Percentiles rank a stretch among this genome's conserved stretches.
phyloP scores from a whole-genome alignment of 192 early-diverging fungal genomes.

The Mortierella alpina region DNA sequence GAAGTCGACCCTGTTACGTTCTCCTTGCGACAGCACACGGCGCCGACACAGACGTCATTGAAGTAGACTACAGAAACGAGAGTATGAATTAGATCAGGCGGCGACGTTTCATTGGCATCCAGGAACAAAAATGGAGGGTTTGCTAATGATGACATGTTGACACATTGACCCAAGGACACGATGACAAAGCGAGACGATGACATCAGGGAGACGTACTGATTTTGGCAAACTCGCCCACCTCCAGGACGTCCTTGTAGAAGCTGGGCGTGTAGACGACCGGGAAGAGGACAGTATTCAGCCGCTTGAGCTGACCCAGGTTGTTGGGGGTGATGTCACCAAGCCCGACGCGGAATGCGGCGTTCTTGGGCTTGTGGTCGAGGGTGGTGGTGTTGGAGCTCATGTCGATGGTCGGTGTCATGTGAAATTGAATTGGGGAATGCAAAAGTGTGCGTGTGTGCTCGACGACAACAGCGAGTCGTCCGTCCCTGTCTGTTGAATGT shows the following conservation, averaged over 20 bases:
- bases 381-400: constrained; percentile 32
- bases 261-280: constrained; percentile 85
- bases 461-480: no score
- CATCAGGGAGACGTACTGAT: constrained; percentile 58
- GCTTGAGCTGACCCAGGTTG: constrained; percentile 76
- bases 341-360: constrained; percentile 48
- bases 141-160: no score
- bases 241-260: constrained; percentile 82
- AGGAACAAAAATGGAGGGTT: background rate
- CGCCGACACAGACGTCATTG: constrained; percentile 79
- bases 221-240: constrained; percentile 76
- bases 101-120: background rate
- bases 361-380: constrained; percentile 16
- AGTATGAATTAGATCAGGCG: background rate
- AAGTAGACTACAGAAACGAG: constrained; percentile 66
- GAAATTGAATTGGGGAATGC: background rate
- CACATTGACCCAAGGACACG: background rate
- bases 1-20: constrained; percentile 52
- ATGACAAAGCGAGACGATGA: background rate
- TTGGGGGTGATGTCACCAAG: constrained; percentile 67
- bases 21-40: constrained; percentile 86
- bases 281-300: constrained; percentile 83
- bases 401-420: constrained; percentile 38
- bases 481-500: no score
- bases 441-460: background rate